Evolutionary conservation across 768 basidiomycete species (phyloP), one percentile per base, ranked within the genome.

Genomic region (Pulveroboletus sp.): DNA sequence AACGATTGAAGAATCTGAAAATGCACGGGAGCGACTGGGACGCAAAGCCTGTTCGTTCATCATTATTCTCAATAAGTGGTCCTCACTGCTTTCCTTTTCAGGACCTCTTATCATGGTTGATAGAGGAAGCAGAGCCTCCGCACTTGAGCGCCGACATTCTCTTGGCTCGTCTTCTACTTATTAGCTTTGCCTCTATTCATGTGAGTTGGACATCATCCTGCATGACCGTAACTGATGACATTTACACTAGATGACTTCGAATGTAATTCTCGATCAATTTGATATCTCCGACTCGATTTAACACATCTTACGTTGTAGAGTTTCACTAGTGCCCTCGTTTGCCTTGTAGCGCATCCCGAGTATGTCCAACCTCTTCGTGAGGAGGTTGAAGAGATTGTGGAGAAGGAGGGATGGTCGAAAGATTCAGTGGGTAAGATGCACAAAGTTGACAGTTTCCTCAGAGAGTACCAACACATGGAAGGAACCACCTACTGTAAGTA

Each of bases 391-490:
- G 38, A 48, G 1, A 57, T 65, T 17, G 25, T 69, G 24, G 25
- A 39, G 1, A 40, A 53, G 10, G 60, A 68, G 4, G 66, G 53
- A 34, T 69, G 63, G 57, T 51, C 49, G 1, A 65, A 63, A 43
- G 49, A 41, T 3, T 52, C 56, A 6, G 43, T 68, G 32, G 50
- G 31, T 24, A 62, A 63, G 32, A 58, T 69, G 57, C 61, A 53
- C 54, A 66, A 66, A 54, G 45, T 73, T 12, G 72, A 73, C 49
- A 73, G 69, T 40, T 72, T 75, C 45, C 39, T 73, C 41, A 67
- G 64, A 41, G 72, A 72, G 40, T 58, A 60, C 1, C 59, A 65
- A 38, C 62, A 70, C 1, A 41, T 63, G 11, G 60, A 66, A 23
- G 69, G 67, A 3, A 41, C 65, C 14, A 57, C 36, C 32, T 34